phyloP scores from a whole-genome alignment of 75 land plant genomes.

The Cupressus sempervirens region DNA sequence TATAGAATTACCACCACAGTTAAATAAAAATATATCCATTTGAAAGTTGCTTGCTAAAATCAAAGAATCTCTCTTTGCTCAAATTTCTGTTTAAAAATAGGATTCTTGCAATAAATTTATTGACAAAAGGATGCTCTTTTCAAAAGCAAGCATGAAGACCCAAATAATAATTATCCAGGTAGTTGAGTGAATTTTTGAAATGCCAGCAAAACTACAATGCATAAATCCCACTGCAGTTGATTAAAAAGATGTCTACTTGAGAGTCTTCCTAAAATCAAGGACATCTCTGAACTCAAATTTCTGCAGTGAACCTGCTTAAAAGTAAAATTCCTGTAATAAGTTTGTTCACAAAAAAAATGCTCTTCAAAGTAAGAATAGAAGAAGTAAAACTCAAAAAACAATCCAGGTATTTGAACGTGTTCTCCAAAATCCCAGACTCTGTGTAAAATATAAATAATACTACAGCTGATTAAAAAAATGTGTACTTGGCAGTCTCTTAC shows the following conservation, averaged over 20 bases:
- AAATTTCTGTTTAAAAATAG: neutral
- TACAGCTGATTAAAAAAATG: neutral
- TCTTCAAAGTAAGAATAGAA: too few species aligned
- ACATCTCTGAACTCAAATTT: too few species aligned
- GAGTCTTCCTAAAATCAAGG: too few species aligned
- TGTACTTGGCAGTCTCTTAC: neutral
- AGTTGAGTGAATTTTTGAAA: conserved; percentile 65
- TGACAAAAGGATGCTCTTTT: neutral
- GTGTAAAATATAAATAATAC: neutral
- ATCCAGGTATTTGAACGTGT: conserved; percentile 58
- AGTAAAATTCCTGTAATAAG: too few species aligned
- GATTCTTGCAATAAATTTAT: neutral
- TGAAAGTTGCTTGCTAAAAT: neutral
- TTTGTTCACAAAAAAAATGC: too few species aligned
- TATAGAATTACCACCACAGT: neutral
- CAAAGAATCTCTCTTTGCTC: neutral
- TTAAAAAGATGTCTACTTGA: too few species aligned
- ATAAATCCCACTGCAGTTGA: neutral
- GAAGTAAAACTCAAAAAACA: too few species aligned
- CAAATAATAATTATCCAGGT: neutral
- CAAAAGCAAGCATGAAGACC: neutral
- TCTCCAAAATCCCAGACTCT: conserved; percentile 90
- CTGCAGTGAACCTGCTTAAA: too few species aligned
- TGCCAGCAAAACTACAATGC: conserved; percentile 68
- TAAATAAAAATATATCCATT: too few species aligned